phyloP scores from a whole-genome alignment of 495 filamentous ascomycete genomes.

The Penicillium lividum region DNA sequence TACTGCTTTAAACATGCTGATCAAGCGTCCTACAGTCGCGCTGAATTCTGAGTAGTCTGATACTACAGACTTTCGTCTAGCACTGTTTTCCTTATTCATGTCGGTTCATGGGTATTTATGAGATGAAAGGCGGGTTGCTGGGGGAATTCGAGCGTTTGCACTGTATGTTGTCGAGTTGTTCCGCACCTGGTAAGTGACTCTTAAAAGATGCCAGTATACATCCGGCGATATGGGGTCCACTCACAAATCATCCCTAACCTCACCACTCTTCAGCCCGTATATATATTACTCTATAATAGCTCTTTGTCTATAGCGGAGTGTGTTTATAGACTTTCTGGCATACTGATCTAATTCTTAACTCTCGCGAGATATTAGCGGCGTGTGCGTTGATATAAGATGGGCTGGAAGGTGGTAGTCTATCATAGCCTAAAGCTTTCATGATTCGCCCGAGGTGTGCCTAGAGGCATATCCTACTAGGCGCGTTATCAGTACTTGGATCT shows the following conservation, averaged over 20 bases:
- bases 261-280: background rate
- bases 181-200: constrained; percentile 1
- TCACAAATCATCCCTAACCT: constrained; percentile 2
- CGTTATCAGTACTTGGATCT: background rate
- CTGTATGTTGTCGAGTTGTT: no score
- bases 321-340: no score
- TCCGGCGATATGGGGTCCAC: background rate
- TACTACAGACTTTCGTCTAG: background rate
- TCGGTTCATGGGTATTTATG: constrained; percentile 1
- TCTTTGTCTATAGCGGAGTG: background rate
- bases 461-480: no score
- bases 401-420: no score
- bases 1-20: constrained; percentile 2
- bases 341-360: no score
- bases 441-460: no score
- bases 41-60: constrained; percentile 1
- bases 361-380: no score
- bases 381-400: no score
- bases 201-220: constrained; percentile 1
- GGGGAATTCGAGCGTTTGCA: no score
- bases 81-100: background rate
- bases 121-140: no score
- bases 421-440: no score
- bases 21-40: constrained; percentile 4
- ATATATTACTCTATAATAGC: constrained; percentile 1